Evolutionary conservation across 768 basidiomycete species (phyloP), one percentile per base, ranked within the genome.

Genomic region (Tylopilus cervinicoccineus): DNA sequence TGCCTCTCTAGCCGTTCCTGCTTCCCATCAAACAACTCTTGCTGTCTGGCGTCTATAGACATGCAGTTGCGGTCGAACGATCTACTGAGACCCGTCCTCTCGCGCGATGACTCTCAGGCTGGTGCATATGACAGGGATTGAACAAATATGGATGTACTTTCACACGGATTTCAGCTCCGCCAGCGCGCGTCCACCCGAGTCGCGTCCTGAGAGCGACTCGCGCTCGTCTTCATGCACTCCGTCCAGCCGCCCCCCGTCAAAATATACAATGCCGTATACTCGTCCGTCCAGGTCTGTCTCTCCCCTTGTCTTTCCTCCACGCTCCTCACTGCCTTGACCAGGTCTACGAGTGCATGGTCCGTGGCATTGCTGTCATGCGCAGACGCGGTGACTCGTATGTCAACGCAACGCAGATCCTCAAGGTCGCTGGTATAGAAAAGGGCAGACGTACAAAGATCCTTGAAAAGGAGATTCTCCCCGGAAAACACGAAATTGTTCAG

Each of bases 391-490:
- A 98, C 70, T 93, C 91, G 60, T 98, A 80, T 66, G 89, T 99
- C 55, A 99, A 99, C 75, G 96, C 96, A 58, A 98, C 96, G 3
- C 96, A 99, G 69, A 97, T 99, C 53, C 82, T 99, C 58, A 99
- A 99, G 71, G 95, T 99, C 32, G 94, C 95, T 6, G 96, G 96
- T 34, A 88, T 98, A 52, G 93, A 95, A 73, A 99, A 99, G 70
- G 93, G 93, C 1, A 81, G 87, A 37, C 79, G 96, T 33, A 97
- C 95, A 14, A 97, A 97, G 79, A 96, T 98, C 45, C 74, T 92
- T 13, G 89, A 98, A 76, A 96, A 94, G 68, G 95, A 99, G 72
- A 92, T 99, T 53, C 78, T 94, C 36, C 88, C 88, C 48, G 93
- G 93, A 39, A 86, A 88, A 69, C 92, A 96, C 68, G 95, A 99